These are phyloP conservation scores for Leucocoprinus leucothites DNA, from an alignment of 768 basidiomycete genomes.

Conservation along the genomic window DNA sequence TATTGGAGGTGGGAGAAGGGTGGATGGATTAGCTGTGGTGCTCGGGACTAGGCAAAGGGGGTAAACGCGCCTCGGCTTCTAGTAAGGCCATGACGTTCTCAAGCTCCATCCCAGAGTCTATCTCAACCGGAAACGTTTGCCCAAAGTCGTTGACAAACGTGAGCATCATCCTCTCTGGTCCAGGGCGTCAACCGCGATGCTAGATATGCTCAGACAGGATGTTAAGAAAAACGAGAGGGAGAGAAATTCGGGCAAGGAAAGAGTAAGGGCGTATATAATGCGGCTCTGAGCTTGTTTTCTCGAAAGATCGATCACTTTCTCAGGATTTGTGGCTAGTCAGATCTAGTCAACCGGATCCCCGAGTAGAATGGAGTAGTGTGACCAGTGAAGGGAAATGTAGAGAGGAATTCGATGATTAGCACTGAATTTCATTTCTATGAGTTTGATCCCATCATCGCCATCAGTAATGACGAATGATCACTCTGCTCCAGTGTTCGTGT, in stretches of 20 bases:
- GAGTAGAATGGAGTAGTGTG: not conserved
- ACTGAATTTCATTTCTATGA: not conserved
- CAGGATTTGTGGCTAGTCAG: not conserved
- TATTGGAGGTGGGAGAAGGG: not conserved
- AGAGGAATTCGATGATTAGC: too few relatives aligned
- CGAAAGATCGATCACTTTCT: not conserved
- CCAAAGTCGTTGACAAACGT: constrained; percentile 73
- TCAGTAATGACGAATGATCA: too few relatives aligned
- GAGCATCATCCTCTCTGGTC: constrained; percentile 50
- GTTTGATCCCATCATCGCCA: constrained; percentile 3
- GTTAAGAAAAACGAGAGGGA: not conserved
- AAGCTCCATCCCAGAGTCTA: constrained; percentile 87
- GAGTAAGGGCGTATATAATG: not conserved
- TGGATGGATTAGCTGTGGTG: not conserved
- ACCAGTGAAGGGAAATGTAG: too few relatives aligned
- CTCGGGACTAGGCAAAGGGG: not conserved
- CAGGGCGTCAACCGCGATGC: not conserved
- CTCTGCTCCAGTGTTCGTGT: too few relatives aligned
- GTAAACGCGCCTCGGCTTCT: constrained; percentile 82
- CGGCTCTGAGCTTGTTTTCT: not conserved
- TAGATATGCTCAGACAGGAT: not conserved
- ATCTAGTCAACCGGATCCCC: not conserved
- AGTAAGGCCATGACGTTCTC: constrained; percentile 91
- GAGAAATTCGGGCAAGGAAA: not conserved
- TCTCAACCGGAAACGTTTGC: constrained; percentile 67